Conservation (phyloP, 225 moss, liverwort and hornwort genomes). For the Climacium dendroides region DNA sequence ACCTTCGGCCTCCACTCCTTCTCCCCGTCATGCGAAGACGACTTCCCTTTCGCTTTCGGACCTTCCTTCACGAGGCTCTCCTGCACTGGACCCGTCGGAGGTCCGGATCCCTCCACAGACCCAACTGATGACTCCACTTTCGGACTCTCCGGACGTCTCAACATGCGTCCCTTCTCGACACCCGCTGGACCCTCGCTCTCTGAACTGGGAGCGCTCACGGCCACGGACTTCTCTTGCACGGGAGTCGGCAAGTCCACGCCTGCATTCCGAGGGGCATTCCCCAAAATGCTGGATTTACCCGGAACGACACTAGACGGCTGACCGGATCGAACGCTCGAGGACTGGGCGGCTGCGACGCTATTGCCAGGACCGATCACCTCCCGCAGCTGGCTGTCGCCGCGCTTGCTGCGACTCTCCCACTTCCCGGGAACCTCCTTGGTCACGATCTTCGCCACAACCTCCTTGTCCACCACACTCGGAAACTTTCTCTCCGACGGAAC, state of each 20-base stretch:
- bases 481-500: slow-evolving; percentile 16
- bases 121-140: slow-evolving; percentile 11
- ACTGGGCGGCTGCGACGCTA: not conserved
- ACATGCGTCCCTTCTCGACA: slow-evolving; percentile 30
- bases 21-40: slow-evolving; percentile 70
- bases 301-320: not conserved
- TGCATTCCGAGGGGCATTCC: slow-evolving; percentile 24
- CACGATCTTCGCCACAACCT: slow-evolving; percentile 25
- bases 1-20: slow-evolving; percentile 98
- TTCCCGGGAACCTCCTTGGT: slow-evolving; percentile 30
- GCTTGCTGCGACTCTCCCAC: slow-evolving; percentile 42
- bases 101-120: slow-evolving; percentile 6
- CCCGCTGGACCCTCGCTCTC: slow-evolving; percentile 37
- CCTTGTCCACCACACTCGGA: slow-evolving; percentile 26
- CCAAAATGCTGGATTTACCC: slow-evolving; percentile 29
- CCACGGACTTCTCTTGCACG: slow-evolving; percentile 25
- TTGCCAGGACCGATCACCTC: slow-evolving; percentile 33
- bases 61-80: slow-evolving; percentile 47
- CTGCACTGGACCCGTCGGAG: not conserved
- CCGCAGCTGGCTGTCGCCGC: slow-evolving; percentile 4
- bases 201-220: slow-evolving; percentile 2
- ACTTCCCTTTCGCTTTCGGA: slow-evolving; percentile 41
- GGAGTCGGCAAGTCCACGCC: slow-evolving; percentile 4
- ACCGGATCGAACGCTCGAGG: slow-evolving; percentile 5
- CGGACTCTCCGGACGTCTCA: slow-evolving; percentile 54